Evolutionary conservation across 1,284 basidiomycete genomes (phyloP).

Genomic region (Cryptococcus hybrid): DNA sequence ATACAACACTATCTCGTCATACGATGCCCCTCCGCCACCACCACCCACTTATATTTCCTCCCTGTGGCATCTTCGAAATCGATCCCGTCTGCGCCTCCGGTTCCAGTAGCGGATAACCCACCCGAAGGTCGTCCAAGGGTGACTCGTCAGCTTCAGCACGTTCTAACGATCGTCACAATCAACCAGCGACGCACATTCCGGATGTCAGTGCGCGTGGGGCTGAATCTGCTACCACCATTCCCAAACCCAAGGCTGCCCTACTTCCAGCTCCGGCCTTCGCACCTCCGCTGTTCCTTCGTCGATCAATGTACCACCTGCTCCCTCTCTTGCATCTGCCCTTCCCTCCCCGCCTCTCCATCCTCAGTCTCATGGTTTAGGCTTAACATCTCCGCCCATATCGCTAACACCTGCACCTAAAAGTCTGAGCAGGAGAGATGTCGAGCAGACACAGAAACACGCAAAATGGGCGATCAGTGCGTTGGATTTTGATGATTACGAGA

Average conservation of each 20-base stretch:
- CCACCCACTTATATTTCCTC: conserved; percentile 37
- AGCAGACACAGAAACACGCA: conserved; percentile 82
- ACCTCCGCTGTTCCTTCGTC: conserved; percentile 4
- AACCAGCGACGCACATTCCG: not conserved
- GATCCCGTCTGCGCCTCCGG: not conserved
- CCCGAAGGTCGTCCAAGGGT: conserved; percentile 4
- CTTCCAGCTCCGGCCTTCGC: not conserved
- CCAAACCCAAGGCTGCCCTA: too few relatives aligned
- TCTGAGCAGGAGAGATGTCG: conserved; percentile 52
- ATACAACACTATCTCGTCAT: conserved; percentile 31
- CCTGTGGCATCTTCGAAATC: not conserved
- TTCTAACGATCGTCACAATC: not conserved
- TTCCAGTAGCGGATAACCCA: conserved; percentile 10
- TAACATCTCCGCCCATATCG: conserved; percentile 13
- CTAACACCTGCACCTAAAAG: conserved; percentile 9
- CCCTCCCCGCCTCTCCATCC: conserved; percentile 16
- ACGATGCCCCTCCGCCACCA: conserved; percentile 36
- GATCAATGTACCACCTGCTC: conserved; percentile 18
- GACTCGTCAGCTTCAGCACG: not conserved
- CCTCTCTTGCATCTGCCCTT: conserved; percentile 17
- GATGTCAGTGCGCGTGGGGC: not conserved
- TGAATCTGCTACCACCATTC: too few relatives aligned
- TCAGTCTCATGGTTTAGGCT: conserved; percentile 17
- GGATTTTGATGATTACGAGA: conserved; percentile 86
- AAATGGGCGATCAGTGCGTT: conserved; percentile 85